Percentiles rank a stretch among this genome's conserved stretches.
Evolutionary conservation across 2,329 filamentous ascomycete species (phyloP).

Genomic region (Monosporascus sp.): DNA sequence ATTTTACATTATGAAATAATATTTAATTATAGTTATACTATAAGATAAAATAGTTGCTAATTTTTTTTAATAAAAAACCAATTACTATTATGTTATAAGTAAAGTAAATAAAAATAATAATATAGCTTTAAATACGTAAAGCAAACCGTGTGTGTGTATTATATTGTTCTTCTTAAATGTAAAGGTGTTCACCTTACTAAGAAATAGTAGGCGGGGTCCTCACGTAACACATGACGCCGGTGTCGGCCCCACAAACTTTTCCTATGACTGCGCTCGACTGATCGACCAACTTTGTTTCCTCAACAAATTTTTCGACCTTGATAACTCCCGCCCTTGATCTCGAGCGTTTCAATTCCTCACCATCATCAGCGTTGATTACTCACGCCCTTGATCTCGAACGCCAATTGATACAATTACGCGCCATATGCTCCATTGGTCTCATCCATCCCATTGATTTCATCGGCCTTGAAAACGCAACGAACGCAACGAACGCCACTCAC

Average conservation of each 20-base stretch:
- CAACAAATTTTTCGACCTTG: conserved; percentile 1
- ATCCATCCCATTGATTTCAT: conserved; percentile 8
- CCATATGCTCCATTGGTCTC: background rate
- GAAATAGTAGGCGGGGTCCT: background rate
- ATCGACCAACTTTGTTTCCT: background rate
- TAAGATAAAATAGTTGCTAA: too few species aligned
- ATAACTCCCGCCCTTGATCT: background rate
- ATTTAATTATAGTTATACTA: too few species aligned
- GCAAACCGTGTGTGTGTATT: background rate
- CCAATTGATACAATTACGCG: too few species aligned
- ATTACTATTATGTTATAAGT: too few species aligned
- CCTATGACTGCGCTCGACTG: background rate
- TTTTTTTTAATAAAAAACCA: too few species aligned
- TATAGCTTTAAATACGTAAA: too few species aligned
- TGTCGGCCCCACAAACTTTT: conserved; percentile 8
- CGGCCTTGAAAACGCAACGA: conserved; percentile 1
- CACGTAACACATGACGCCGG: background rate
- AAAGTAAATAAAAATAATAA: too few species aligned
- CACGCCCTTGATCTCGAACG: background rate
- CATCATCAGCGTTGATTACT: conserved; percentile 1
- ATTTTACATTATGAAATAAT: too few species aligned
- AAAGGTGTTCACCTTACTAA: too few species aligned
- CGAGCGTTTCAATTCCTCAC: background rate
- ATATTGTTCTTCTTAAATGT: too few species aligned
- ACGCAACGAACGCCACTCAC: conserved; percentile 4